Base-by-base conservation (phyloP, 2,329 filamentous ascomycete genomes). In the Pyrenophora seminiperda region DNA sequence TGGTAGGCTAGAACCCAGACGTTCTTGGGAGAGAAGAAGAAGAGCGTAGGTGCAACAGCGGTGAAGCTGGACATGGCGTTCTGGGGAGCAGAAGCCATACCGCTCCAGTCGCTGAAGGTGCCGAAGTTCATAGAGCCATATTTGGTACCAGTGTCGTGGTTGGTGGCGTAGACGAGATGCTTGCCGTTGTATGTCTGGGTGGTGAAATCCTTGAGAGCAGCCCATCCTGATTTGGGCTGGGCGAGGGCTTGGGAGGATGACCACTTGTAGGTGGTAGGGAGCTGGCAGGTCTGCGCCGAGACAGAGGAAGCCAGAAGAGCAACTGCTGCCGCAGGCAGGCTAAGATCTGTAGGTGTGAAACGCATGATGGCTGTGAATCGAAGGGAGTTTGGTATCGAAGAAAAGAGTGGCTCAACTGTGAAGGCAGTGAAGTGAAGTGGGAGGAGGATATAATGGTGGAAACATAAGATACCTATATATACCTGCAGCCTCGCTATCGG, bases 1-100 rank as follows among this genome's bases (percentile, higher is more conserved):
- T 88, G 83, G 62, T 86, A 81, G n/a, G 83, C 81, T 0, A 87
- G 76, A n/a, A 87, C 73, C 85, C 85, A 88, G 55, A 81, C 69
- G 56, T 72, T 76, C 73, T 85, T 86, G 0, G 84, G 85, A 4
- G 65, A 59, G 60, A 87, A 87, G 75, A 79, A 83, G 73, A 88
- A 86, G 39, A 88, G 71, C 0, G 83, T 83, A 1, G 85, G 85
- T 0, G 84, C 84, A 17, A 85, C 83, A 7, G 81, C 69, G 5
- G 52, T 59, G 40, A 54, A 54, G 3, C 79, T 83, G 84, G 1
- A 50, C 54, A 53, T 73, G 1, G 50, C 54, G 54, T 73, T 86
- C 70, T 87, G 84, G 52, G 62, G 71, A 0, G 77, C 81, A 0
- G 76, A 71, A 15, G 66, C 71, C 76, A 86, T 79, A 17, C 78